These are phyloP conservation scores for Sistotremastrum niveocremeum DNA, from an alignment of 768 basidiomycete species.

Conservation along the genomic window DNA sequence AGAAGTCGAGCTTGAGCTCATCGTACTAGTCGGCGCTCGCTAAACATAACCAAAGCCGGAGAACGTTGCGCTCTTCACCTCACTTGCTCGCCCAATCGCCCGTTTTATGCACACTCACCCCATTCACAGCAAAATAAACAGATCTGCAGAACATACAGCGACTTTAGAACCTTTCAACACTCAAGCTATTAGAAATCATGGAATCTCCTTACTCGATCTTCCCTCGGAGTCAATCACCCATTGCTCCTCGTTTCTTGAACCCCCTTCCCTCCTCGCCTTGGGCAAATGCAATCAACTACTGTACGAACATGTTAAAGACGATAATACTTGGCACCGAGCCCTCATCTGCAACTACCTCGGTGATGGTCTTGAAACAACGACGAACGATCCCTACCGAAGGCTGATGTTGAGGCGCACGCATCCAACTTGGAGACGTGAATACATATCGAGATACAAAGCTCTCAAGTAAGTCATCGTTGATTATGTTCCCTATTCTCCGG, in stretches of 20 bases:
- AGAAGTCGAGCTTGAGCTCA: background rate
- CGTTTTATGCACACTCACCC: too few relatives aligned
- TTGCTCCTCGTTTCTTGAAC: slow-evolving; percentile 60
- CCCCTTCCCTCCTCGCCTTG: slow-evolving; percentile 45
- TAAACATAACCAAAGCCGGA: too few relatives aligned
- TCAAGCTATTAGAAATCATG: background rate
- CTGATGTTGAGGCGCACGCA: slow-evolving; percentile 44
- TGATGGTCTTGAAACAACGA: slow-evolving; percentile 44
- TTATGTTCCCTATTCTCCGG: background rate
- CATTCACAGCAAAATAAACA: too few relatives aligned
- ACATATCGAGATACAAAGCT: slow-evolving; percentile 40
- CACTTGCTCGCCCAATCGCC: too few relatives aligned
- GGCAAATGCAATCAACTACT: slow-evolving; percentile 37
- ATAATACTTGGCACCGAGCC: slow-evolving; percentile 70
- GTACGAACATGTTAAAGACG: slow-evolving; percentile 55
- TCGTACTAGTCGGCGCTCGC: too few relatives aligned
- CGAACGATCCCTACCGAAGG: slow-evolving; percentile 19
- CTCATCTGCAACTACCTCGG: slow-evolving; percentile 56
- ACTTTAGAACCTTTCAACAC: background rate
- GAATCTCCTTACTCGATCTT: slow-evolving; percentile 29
- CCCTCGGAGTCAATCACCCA: slow-evolving; percentile 66
- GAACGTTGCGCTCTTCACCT: too few relatives aligned
- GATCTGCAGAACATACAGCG: background rate
- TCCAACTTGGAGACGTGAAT: slow-evolving; percentile 58
- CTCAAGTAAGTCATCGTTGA: slow-evolving; percentile 28